Conservation (phyloP, 2,329 filamentous ascomycete species). For the Orbilia oligospora region DNA sequence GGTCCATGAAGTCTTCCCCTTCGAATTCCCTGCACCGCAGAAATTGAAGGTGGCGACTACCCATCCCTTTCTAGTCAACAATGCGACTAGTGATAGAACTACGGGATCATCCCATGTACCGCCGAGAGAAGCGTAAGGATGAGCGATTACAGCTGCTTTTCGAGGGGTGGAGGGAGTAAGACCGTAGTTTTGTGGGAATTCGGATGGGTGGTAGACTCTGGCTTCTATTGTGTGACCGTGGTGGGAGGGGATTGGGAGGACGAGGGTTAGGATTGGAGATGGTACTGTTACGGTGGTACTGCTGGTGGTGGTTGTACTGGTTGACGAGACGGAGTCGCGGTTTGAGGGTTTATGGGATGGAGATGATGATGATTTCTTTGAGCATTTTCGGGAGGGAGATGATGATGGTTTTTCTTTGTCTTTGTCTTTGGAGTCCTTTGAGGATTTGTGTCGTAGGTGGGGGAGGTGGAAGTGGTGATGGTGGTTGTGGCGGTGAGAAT, state of each 20-base stretch:
- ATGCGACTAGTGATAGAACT: conserved; percentile 76
- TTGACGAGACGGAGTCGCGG: conserved; percentile 62
- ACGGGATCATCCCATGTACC: conserved; percentile 87
- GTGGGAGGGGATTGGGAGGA: conserved; percentile 82
- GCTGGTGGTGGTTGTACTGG: conserved; percentile 51
- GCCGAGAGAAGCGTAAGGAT: conserved; percentile 91
- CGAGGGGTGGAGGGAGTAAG: conserved; percentile 14
- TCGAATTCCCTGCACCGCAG: conserved; percentile 80
- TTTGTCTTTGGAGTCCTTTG: conserved; percentile 38
- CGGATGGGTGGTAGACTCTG: conserved; percentile 81
- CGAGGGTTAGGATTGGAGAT: conserved; percentile 61
- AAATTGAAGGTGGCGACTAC: conserved; percentile 94
- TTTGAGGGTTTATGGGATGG: background rate
- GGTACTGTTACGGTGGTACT: conserved; percentile 57
- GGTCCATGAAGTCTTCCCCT: conserved; percentile 88
- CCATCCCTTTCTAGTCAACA: conserved; percentile 79
- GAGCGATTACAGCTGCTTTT: conserved; percentile 79
- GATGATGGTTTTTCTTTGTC: conserved; percentile 1
- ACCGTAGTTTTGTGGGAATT: conserved; percentile 66
- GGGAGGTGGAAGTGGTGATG: conserved; percentile 21
- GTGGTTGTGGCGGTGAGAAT: conserved; percentile 45
- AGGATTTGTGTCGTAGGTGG: conserved; percentile 16
- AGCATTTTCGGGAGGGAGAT: conserved; percentile 8
- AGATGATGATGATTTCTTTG: background rate
- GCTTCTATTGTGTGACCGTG: conserved; percentile 86